phyloP scores from a whole-genome alignment of 2,329 filamentous ascomycete species.

The Fusarium veterinarium region DNA sequence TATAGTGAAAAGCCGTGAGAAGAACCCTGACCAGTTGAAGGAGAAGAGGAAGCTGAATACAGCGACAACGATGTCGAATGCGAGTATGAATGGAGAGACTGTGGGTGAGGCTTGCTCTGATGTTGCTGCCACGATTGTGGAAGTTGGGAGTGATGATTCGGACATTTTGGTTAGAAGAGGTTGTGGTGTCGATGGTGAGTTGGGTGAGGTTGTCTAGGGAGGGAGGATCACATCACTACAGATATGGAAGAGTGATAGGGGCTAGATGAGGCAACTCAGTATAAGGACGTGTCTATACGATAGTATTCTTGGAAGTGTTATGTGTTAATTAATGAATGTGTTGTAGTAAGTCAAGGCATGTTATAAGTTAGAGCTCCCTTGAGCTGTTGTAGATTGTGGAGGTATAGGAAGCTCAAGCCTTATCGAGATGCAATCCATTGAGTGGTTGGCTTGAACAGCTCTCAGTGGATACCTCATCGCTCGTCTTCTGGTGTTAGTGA shows the following conservation, averaged over 20 bases:
- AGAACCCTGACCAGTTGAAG: constrained; percentile 46
- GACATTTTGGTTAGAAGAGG: constrained; percentile 24
- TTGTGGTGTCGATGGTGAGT: not conserved
- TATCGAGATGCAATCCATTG: constrained; percentile 18
- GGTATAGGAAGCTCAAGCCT: constrained; percentile 10
- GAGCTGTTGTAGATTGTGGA: constrained; percentile 5
- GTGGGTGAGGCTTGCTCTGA: constrained; percentile 24
- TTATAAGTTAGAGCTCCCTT: constrained; percentile 14
- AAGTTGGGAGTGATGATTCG: constrained; percentile 20
- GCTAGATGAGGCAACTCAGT: not conserved
- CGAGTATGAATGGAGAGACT: constrained; percentile 33
- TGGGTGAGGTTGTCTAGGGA: constrained; percentile 14
- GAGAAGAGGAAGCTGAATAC: constrained; percentile 43
- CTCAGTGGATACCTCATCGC: constrained; percentile 22
- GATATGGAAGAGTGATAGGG: not conserved
- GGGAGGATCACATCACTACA: constrained; percentile 32
- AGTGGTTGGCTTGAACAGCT: constrained; percentile 15
- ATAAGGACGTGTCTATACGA: not conserved
- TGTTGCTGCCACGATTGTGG: constrained; percentile 22
- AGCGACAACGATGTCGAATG: constrained; percentile 43
- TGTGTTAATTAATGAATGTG: not conserved
- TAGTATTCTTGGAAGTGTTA: too few relatives aligned
- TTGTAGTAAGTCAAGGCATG: not conserved
- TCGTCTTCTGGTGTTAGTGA: constrained; percentile 11
- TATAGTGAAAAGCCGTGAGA: constrained; percentile 39